Base-by-base conservation (phyloP, 768 basidiomycete genomes). In the Mycena rebaudengoi region DNA sequence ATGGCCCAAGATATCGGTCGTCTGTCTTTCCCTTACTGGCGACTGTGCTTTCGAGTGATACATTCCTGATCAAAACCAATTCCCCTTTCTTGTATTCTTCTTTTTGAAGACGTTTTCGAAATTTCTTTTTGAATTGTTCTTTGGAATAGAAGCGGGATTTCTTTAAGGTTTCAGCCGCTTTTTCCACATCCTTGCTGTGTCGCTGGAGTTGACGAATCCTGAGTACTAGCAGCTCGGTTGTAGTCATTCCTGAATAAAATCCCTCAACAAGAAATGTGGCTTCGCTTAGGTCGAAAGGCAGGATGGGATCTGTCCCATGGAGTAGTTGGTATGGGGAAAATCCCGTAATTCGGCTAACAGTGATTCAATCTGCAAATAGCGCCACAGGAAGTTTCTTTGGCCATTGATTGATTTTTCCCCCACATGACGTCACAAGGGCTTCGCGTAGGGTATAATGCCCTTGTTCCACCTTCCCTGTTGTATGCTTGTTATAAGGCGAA, bases 271-370 rank as follows among this genome's bases (percentile, higher is more conserved):
- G 43, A 45, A 78, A 79, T 1, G 73, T 77, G 0, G 75, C 69
- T 63, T 79, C 74, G 5, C 56, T 54, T 1, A 78, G 39, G 35
- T 79, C 75, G 45, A 79, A 75, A 1, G 76, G 77, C 0, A 80
- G 61, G 0, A 72, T 44, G 2, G 45, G 45, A 48, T 48, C 45
- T 8, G 45, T 25, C 6, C 21, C 45, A 48, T 48, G 45, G 8
- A 48, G 14, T 14, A 48, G 16, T 16, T 48, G 45, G 45, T 11
- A 48, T 3, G 45, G 45, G 2, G 45, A 48, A n/a, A 48, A 48
- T 2, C 45, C 45, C 2, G 45, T 48, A 6, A 48, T 29, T 14
- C 28, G 28, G 14, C 45, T 48, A 18, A 48, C 45, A 2, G 45
- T 48, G 18, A 48, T 29, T 18, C 28, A 29, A n/a, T 48, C n/a